A percentile compares a stretch with the other conserved stretches of the same genome.
Evolutionary conservation across 1,284 basidiomycete genomes (phyloP).

Genomic region (Cutaneotrichosporon daszewskae): DNA sequence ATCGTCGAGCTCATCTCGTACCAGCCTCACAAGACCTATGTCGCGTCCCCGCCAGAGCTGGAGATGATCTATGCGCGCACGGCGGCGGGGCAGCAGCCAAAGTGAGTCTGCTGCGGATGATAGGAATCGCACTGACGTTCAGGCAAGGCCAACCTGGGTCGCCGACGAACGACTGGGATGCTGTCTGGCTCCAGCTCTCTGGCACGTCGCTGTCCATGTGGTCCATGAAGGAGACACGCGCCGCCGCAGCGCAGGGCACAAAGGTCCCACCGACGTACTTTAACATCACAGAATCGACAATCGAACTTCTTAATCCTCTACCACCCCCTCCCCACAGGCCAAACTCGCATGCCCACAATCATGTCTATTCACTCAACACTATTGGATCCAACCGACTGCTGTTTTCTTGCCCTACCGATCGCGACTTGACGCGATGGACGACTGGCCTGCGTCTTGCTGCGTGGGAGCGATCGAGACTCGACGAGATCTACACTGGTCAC

Average conservation of each 20-base stretch:
- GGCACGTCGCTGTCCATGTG: constrained; percentile 73
- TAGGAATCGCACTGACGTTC: constrained; percentile 62
- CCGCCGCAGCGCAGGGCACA: constrained; percentile 43
- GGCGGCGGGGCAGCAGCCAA: constrained; percentile 45
- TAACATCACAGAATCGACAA: constrained; percentile 47
- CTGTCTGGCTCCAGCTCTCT: constrained; percentile 90
- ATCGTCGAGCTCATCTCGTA: constrained; percentile 43
- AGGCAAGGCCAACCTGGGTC: constrained; percentile 72
- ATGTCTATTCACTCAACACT: constrained; percentile 88
- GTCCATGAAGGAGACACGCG: constrained; percentile 48
- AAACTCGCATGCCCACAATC: constrained; percentile 52
- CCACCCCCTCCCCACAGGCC: constrained; percentile 51
- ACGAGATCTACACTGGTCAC: constrained; percentile 97
- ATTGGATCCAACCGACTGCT: constrained; percentile 86
- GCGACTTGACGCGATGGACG: constrained; percentile 78
- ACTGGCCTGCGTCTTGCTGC: constrained; percentile 82
- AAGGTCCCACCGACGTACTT: constrained; percentile 45
- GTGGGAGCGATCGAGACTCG: constrained; percentile 92
- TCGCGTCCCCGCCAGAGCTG: constrained; percentile 46
- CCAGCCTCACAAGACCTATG: constrained; percentile 48
- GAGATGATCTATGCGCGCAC: constrained; percentile 48
- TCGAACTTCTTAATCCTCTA: constrained; percentile 53
- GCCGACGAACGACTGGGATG: constrained; percentile 75
- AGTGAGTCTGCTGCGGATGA: constrained; percentile 26
- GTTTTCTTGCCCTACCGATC: constrained; percentile 73